Conservation (phyloP, 805 yeast species). For the Pichia scutulata region DNA sequence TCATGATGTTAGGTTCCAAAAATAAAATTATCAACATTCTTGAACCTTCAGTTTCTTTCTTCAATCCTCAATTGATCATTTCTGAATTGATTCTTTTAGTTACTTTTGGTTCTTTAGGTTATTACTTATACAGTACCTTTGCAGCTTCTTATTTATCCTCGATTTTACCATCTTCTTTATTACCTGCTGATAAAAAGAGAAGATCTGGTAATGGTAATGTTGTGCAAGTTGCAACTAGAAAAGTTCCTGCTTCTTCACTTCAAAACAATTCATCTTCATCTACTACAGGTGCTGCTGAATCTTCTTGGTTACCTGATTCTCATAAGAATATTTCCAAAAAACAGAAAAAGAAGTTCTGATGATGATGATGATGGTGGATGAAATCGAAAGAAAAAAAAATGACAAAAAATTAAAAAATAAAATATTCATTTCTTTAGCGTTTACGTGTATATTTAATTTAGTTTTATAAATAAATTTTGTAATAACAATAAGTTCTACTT, state of each 20-base stretch:
- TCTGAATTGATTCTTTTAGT: constrained; percentile 48
- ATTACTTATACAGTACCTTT: constrained; percentile 36
- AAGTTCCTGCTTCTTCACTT: constrained; percentile 17
- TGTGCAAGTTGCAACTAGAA: not conserved
- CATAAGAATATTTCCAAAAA: constrained; percentile 34
- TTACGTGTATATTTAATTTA: not conserved
- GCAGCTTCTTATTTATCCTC: constrained; percentile 42
- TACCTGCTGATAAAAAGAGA: constrained; percentile 21
- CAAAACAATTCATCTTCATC: not conserved
- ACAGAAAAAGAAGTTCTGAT: constrained; percentile 20
- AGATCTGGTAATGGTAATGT: too few relatives aligned
- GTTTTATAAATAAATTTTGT: too few relatives aligned
- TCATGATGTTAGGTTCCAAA: constrained; percentile 49
- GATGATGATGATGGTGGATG: not conserved
- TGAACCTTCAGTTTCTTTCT: constrained; percentile 61
- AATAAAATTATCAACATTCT: constrained; percentile 49
- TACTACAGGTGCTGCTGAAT: constrained; percentile 1
- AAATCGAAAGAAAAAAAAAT: too few relatives aligned
- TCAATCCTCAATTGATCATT: constrained; percentile 64
- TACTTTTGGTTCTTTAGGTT: constrained; percentile 43
- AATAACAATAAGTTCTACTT: too few relatives aligned
- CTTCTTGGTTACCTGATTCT: constrained; percentile 51
- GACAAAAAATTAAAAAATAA: too few relatives aligned
- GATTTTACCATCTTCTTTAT: constrained; percentile 24
- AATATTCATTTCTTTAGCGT: not conserved